phyloP scores from a whole-genome alignment of 2,329 filamentous ascomycete genomes.

The Aspergillus fischeri region DNA sequence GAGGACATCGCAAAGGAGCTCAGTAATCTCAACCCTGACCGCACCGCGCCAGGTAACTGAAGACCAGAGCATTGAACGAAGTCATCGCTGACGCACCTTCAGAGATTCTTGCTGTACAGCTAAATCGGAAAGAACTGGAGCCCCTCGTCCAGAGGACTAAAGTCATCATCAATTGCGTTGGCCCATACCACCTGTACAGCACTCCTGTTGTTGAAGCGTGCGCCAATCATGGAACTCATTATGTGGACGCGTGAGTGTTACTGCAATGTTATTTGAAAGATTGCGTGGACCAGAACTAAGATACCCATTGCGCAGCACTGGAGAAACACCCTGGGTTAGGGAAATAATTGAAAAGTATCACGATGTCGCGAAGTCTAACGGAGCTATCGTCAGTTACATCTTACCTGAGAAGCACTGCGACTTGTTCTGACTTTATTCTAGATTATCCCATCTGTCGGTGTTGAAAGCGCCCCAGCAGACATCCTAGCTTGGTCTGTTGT shows the following conservation, averaged over 20 bases:
- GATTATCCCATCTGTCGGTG: constrained; percentile 58
- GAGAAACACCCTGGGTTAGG: constrained; percentile 61
- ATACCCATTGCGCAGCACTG: constrained; percentile 42
- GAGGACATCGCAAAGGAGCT: constrained; percentile 64
- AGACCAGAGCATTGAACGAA: background rate
- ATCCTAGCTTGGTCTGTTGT: constrained; percentile 51
- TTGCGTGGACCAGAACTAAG: constrained; percentile 2
- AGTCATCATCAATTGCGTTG: constrained; percentile 58
- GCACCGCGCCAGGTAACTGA: constrained; percentile 61
- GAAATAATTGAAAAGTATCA: constrained; percentile 61
- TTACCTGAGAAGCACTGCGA: background rate
- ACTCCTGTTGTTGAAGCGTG: constrained; percentile 62
- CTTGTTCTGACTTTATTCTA: constrained; percentile 17
- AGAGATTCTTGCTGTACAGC: constrained; percentile 45
- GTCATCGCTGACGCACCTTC: constrained; percentile 5
- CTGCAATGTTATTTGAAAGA: background rate
- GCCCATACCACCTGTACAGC: constrained; percentile 63
- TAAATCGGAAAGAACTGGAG: constrained; percentile 49
- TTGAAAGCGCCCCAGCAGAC: constrained; percentile 61
- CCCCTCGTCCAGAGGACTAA: constrained; percentile 52
- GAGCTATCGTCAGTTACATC: constrained; percentile 51
- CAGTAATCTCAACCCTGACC: constrained; percentile 63
- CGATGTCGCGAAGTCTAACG: constrained; percentile 54
- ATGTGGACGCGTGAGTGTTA: constrained; percentile 54
- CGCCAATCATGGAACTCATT: constrained; percentile 62